Conservation (phyloP, 176 grass and related monocot species). For the Urochloa ruziziensis region DNA sequence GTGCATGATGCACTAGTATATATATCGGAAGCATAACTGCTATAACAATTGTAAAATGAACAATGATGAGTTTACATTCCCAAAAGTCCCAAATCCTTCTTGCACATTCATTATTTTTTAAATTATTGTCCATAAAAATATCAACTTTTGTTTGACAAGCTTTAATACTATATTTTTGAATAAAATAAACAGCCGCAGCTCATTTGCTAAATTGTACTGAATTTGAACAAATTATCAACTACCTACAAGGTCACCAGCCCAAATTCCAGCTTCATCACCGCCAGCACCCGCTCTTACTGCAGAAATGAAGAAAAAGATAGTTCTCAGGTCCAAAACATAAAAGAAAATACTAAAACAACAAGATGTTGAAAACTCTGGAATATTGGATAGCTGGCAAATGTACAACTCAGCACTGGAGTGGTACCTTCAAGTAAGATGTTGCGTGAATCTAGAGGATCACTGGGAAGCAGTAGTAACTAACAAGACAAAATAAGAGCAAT, state of each 20-base stretch:
- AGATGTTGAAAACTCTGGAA: not conserved
- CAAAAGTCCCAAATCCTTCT: conserved; percentile 8
- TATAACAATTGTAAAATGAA: conserved; percentile 30
- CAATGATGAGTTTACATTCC: conserved; percentile 2
- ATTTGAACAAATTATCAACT: conserved; percentile 54
- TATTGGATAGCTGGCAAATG: not conserved
- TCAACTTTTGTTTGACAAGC: not conserved
- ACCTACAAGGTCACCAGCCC: conserved; percentile 99
- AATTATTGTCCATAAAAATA: not conserved
- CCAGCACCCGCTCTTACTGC: conserved; percentile 96
- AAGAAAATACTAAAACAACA: not conserved
- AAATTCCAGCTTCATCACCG: conserved; percentile 94
- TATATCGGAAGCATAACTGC: conserved; percentile 8
- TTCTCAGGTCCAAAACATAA: conserved; percentile 13
- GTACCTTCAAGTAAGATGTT: conserved; percentile 99
- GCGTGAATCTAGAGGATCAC: conserved; percentile 82
- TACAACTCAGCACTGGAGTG: conserved; percentile 17
- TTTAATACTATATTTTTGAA: conserved; percentile 20
- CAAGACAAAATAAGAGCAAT: conserved; percentile 25
- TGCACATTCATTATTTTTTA: not conserved
- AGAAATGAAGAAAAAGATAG: conserved; percentile 41
- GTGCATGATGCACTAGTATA: not conserved
- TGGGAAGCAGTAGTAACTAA: conserved; percentile 83
- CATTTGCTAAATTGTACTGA: conserved; percentile 29
- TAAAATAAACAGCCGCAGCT: not conserved